Conservation (phyloP, 345 rosid genomes). For the Hirschfeldia incana region DNA sequence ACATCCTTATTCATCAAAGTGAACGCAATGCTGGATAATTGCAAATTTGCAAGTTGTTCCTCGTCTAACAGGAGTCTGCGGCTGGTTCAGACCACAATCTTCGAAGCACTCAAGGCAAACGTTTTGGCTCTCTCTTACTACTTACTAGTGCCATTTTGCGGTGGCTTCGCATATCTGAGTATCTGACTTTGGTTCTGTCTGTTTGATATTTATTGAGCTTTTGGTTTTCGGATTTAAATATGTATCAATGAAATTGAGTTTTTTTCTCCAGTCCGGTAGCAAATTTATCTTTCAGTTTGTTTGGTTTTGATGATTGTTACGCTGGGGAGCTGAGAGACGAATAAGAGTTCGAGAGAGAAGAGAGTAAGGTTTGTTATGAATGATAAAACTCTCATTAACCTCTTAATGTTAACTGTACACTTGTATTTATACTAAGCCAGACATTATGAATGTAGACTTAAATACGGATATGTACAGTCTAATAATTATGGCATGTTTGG, state of each 20-base stretch:
- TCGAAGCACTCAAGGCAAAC: neutral
- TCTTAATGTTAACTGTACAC: too few relatives aligned
- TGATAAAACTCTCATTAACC: too few relatives aligned
- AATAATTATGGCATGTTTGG: neutral
- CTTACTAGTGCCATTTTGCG: slow-evolving; percentile 31
- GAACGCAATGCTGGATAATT: neutral
- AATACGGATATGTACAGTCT: too few relatives aligned
- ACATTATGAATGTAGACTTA: too few relatives aligned
- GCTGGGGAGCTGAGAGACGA: too few relatives aligned
- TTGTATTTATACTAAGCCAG: too few relatives aligned
- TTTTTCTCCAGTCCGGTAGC: neutral
- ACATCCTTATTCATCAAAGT: neutral
- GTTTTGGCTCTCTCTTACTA: slow-evolving; percentile 25
- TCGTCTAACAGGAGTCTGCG: neutral
- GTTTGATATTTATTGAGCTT: neutral
- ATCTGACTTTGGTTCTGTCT: slow-evolving; percentile 11
- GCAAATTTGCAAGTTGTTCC: neutral
- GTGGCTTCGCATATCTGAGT: slow-evolving; percentile 33
- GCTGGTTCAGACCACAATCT: slow-evolving; percentile 7
- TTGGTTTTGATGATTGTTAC: neutral
- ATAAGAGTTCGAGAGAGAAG: too few relatives aligned
- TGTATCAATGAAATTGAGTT: neutral
- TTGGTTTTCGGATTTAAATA: neutral
- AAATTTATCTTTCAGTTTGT: neutral
- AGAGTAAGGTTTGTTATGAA: too few relatives aligned